Conservation (phyloP, 768 basidiomycete species). For the Boletus sp. region DNA sequence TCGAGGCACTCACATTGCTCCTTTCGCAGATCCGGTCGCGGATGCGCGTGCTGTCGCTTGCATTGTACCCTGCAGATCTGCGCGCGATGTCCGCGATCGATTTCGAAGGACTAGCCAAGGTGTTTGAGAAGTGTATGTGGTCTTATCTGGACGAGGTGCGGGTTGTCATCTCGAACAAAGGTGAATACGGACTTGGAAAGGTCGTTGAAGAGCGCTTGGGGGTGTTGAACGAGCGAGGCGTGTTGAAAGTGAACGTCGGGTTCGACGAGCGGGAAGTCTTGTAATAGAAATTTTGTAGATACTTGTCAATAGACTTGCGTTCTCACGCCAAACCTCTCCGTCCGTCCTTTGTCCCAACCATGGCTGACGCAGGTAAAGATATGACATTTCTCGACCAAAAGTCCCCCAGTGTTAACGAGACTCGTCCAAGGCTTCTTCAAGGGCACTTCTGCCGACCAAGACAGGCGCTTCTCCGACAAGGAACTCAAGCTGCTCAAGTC, state of each 20-base stretch:
- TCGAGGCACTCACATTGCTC: slow-evolving; percentile 26
- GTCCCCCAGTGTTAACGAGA: slow-evolving; percentile 11
- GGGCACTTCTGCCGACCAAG: slow-evolving; percentile 87
- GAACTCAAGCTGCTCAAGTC: slow-evolving; percentile 84
- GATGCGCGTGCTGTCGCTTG: slow-evolving; percentile 32
- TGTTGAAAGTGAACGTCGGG: slow-evolving; percentile 29
- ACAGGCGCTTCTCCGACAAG: slow-evolving; percentile 93
- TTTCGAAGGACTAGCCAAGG: slow-evolving; percentile 27
- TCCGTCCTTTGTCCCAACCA: slow-evolving; percentile 26
- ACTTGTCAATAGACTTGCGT: slow-evolving; percentile 5
- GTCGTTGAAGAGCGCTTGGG: slow-evolving; percentile 24
- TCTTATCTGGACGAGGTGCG: slow-evolving; percentile 25
- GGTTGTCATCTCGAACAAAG: slow-evolving; percentile 32
- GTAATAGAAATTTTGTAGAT: slow-evolving; percentile 1
- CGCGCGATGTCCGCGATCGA: slow-evolving; percentile 28
- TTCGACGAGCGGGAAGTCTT: slow-evolving; percentile 33
- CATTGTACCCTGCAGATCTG: slow-evolving; percentile 32
- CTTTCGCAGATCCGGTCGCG: slow-evolving; percentile 27
- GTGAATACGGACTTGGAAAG: slow-evolving; percentile 23
- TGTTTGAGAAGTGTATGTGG: slow-evolving; percentile 27
- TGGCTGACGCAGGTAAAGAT: slow-evolving; percentile 58
- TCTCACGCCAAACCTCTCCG: slow-evolving; percentile 15
- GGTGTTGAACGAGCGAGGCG: slow-evolving; percentile 24
- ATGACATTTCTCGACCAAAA: slow-evolving; percentile 11
- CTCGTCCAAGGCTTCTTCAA: slow-evolving; percentile 72